Evolutionary conservation across 2,329 filamentous ascomycete species (phyloP), one percentile per base, ranked within the genome.

Genomic region (Nemania sp.): DNA sequence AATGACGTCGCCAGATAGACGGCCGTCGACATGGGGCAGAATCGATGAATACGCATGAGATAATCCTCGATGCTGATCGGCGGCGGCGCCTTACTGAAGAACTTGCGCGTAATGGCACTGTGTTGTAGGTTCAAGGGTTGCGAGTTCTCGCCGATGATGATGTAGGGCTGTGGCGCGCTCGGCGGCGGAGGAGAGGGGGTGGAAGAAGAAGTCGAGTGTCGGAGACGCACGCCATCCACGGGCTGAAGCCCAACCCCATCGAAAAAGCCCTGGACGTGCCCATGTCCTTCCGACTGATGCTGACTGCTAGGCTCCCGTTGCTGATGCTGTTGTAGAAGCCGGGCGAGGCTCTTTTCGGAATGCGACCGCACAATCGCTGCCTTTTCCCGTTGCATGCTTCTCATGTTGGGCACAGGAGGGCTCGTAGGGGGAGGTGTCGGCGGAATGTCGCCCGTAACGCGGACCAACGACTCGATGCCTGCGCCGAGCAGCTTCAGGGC

Each of bases 11-110:
- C 91, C 22, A 99, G 84, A 73, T 96, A 97, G 8, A 97, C 93
- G 20, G 88, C 93, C 0, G 92, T 91, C 58, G 90, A 95, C 83
- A 96, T 91, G 3, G 94, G 92, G 67, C 93, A 97, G 75, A 89
- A 97, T 53, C 84, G 84, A 73, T 97, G 92, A 54, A 97, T 83
- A 14, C 93, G 89, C 65, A 86, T 78, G 20, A 97, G 81, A 68
- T 97, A 99, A 60, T 94, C 88, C 66, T 88, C 83, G 41, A 97
- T 80, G 30, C 85, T 81, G 61, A 97, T 93, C 9, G 89, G 86
- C 17, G 94, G 93, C 14, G 91, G 85, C 45, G 86, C 83, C 70
- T 94, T 96, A 60, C 89, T 93, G 76, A 94, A 95, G 73, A 99
- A 99, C 66, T 94, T 94, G 62, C 91, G 86, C 15, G 90, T 91